phyloP scores from a whole-genome alignment of 1,284 basidiomycete genomes.

The Athelia sp. region DNA sequence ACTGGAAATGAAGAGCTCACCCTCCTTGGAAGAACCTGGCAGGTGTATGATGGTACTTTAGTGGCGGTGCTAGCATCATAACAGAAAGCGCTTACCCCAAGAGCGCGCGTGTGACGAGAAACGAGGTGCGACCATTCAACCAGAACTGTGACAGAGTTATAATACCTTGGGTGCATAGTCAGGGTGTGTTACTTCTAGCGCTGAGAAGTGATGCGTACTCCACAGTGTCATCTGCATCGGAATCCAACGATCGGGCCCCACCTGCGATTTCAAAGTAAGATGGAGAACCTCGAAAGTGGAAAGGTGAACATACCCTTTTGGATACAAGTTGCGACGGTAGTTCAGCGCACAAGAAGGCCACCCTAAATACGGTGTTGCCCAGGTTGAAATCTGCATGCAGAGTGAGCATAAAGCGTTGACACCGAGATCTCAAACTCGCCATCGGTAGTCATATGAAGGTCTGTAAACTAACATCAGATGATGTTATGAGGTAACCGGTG shows the following conservation, averaged over 20 bases:
- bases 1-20: slow-evolving; percentile 26
- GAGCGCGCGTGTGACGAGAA: slow-evolving; percentile 39
- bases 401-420: no score
- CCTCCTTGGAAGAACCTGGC: slow-evolving; percentile 56
- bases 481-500: no score
- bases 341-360: slow-evolving; percentile 59
- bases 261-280: slow-evolving; percentile 14
- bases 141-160: slow-evolving; percentile 52
- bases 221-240: slow-evolving; percentile 43
- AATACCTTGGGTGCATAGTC: slow-evolving; percentile 18
- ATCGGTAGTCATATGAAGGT: slow-evolving; percentile 55
- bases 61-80: no score
- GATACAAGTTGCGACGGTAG: slow-evolving; percentile 71
- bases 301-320: slow-evolving; percentile 41
- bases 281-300: neutral
- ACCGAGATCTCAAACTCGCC: slow-evolving; percentile 22
- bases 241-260: slow-evolving; percentile 70
- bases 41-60: no score
- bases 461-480: slow-evolving; percentile 21
- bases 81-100: slow-evolving; percentile 30
- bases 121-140: slow-evolving; percentile 49
- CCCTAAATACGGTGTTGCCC: slow-evolving; percentile 54
- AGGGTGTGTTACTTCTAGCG: neutral
- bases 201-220: slow-evolving; percentile 2
- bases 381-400: slow-evolving; percentile 49